Conservation (phyloP, 352 stramenopile species). For the Blastocystis sp. region DNA sequence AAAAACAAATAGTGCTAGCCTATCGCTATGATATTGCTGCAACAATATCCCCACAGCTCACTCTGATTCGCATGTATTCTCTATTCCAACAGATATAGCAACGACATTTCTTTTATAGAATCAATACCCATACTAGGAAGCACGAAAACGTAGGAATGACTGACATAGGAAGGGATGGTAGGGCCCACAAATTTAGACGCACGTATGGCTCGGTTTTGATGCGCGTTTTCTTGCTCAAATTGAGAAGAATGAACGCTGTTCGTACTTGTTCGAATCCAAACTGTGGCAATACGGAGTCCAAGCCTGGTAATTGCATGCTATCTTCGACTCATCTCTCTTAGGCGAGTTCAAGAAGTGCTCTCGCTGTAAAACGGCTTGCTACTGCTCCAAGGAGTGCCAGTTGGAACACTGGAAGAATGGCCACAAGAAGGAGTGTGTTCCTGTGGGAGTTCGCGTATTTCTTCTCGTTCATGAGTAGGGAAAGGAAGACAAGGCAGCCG, state of each 20-base stretch:
- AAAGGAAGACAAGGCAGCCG: background rate
- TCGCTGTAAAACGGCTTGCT: conserved; percentile 39
- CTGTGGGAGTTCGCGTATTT: background rate
- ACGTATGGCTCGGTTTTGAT: too few species aligned
- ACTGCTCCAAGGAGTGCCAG: conserved; percentile 62
- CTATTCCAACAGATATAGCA: too few species aligned
- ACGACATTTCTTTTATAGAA: too few species aligned
- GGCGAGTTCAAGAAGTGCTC: conserved; percentile 62
- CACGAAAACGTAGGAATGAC: too few species aligned
- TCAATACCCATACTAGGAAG: too few species aligned
- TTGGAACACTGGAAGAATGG: conserved; percentile 60
- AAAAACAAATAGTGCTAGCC: too few species aligned
- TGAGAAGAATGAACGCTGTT: conserved; percentile 13
- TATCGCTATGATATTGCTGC: too few species aligned
- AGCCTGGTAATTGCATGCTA: conserved; percentile 8
- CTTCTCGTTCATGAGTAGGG: background rate
- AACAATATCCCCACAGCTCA: too few species aligned
- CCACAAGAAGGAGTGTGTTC: conserved; percentile 35
- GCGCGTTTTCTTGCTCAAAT: too few species aligned
- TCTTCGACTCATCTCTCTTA: background rate
- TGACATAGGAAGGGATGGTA: too few species aligned
- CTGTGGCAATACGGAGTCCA: conserved; percentile 34
- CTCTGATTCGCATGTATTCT: too few species aligned
- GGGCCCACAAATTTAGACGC: too few species aligned
- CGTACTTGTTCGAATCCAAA: conserved; percentile 27